Conservation (phyloP, 1,284 basidiomycete species). For the Puccinia sorghi region DNA sequence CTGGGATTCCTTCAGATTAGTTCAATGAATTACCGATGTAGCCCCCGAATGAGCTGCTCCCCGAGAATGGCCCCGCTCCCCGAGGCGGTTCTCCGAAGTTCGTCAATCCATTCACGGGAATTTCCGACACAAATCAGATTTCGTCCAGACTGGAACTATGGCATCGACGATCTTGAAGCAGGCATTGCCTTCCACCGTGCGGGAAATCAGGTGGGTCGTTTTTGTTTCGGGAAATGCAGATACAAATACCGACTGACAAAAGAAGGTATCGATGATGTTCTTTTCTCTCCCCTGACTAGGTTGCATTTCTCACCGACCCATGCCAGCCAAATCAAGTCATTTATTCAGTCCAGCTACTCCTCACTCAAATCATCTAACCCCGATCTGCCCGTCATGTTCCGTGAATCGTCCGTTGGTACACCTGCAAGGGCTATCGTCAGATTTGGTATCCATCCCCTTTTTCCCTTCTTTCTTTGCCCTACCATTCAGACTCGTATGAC, state of each 20-base stretch:
- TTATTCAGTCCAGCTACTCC: constrained; percentile 19
- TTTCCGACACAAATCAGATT: background rate
- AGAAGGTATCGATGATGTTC: too few species aligned
- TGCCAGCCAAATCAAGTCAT: constrained; percentile 6
- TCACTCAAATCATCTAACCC: constrained; percentile 28
- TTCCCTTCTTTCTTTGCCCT: background rate
- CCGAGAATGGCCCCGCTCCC: too few species aligned
- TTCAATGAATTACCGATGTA: too few species aligned
- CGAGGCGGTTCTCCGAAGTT: too few species aligned
- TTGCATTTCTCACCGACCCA: constrained; percentile 22
- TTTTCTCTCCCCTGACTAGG: background rate
- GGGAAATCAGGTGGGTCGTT: constrained; percentile 20
- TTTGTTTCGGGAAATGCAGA: background rate
- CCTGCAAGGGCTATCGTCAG: constrained; percentile 18
- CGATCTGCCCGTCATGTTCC: constrained; percentile 20
- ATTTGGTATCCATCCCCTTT: constrained; percentile 23
- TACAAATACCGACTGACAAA: background rate
- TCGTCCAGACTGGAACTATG: background rate
- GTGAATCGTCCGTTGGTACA: constrained; percentile 29
- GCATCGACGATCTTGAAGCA: constrained; percentile 20
- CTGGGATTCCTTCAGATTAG: too few species aligned
- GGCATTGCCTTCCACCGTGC: constrained; percentile 11
- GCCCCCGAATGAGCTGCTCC: too few species aligned
- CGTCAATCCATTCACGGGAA: too few species aligned
- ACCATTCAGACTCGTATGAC: too few species aligned